Percentiles rank a stretch among this genome's conserved stretches.
phyloP scores from a whole-genome alignment of 768 basidiomycete species.

The Daedalea quercina region DNA sequence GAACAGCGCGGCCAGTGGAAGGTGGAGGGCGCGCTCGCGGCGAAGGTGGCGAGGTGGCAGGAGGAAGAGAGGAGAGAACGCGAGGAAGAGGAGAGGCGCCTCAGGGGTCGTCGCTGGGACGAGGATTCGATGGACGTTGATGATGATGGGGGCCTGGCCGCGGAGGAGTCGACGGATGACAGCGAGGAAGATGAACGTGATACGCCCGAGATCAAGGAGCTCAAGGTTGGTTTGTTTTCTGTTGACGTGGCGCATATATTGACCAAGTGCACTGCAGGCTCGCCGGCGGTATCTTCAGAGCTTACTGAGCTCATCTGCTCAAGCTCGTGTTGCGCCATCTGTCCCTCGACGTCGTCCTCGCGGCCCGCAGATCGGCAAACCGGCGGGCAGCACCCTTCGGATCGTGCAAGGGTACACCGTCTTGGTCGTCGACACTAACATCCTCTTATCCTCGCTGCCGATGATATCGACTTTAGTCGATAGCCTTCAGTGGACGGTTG shows the following conservation, averaged over 20 bases:
- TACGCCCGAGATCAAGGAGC: conserved; percentile 64
- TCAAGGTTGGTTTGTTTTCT: conserved; percentile 52
- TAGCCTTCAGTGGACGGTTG: conserved; percentile 75
- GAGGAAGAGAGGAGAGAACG: conserved; percentile 62
- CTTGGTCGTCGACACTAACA: conserved; percentile 93
- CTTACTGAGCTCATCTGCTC: conserved; percentile 48
- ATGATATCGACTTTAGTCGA: conserved; percentile 74
- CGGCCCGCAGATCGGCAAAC: conserved; percentile 23
- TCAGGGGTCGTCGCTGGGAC: conserved; percentile 58
- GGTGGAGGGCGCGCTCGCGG: conserved; percentile 56
- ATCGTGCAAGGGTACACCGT: conserved; percentile 83
- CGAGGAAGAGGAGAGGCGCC: conserved; percentile 62
- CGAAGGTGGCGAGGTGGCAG: conserved; percentile 64
- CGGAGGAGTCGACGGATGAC: conserved; percentile 36
- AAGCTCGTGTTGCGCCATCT: conserved; percentile 19
- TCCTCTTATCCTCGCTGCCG: conserved; percentile 77
- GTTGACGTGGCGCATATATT: conserved; percentile 4
- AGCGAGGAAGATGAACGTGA: conserved; percentile 59
- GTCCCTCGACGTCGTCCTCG: conserved; percentile 21
- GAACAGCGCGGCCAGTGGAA: conserved; percentile 54
- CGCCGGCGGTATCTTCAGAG: conserved; percentile 68
- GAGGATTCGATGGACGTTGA: conserved; percentile 68
- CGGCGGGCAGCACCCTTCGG: conserved; percentile 35
- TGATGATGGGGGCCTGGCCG: conserved; percentile 43
- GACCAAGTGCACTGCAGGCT: conserved; percentile 35